Evolutionary conservation across 1,284 basidiomycete genomes (phyloP), one percentile per base, ranked within the genome.

Genomic region (Grifola frondosa): DNA sequence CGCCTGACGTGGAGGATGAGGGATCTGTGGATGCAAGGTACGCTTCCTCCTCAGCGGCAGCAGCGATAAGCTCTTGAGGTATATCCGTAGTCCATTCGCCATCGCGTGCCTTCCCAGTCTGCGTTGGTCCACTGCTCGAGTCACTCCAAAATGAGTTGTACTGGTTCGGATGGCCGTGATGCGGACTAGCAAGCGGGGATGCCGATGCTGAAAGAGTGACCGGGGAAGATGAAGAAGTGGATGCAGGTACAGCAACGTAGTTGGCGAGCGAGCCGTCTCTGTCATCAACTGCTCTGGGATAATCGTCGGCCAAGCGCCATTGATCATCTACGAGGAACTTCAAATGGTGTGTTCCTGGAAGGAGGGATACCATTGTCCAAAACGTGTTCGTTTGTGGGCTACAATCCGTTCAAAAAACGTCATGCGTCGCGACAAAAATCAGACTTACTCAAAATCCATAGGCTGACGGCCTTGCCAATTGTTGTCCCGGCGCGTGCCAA

Each of bases 301-400:
- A 77, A 52, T 93, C 84, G 44, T 84, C 77, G 5, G 84, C 77
- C 11, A 84, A 71, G 46, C 86, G 81, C 85, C 88, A 94, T 39
- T 86, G 80, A 46, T 91, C 88, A 65, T 99, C 97, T 47, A 99
- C 92, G 54, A 98, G 81, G 73, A 98, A 99, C 53, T 95, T 93
- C 62, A 98, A 78, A 48, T 96, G 90, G 62, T 99, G 95, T 2
- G 94, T 95, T 17, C 96, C 97, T 0, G 95, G 93, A 11, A 84
- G 80, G 3, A 97, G 78, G 13, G 69, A 49, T 30, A 88, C 74
- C 44, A 68, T 74, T 11, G 70, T 66, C 26, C 62, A 67, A 65
- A 73, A 77, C 8, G 61, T 63, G 43, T 66, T 65, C 30, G 67
- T 66, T 22, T 59, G 58, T 29, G 67, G 51, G 40, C 67, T 68